Conservation (phyloP, 768 basidiomycete genomes). For the Asterophora parasitica region DNA sequence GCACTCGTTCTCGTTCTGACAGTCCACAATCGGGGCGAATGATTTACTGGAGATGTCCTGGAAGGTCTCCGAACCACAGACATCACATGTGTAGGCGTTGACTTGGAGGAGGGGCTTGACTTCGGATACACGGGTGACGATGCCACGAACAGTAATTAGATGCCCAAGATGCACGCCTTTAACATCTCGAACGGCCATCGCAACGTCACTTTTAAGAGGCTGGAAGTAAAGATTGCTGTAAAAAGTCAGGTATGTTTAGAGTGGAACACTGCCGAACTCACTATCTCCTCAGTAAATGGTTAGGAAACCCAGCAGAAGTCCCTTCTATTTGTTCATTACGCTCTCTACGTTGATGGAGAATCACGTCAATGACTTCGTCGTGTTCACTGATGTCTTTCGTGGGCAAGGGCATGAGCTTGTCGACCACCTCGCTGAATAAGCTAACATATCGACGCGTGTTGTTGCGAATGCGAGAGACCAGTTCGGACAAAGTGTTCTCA, state of each 20-base stretch:
- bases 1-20: slow-evolving; percentile 83
- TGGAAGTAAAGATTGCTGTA: slow-evolving; percentile 90
- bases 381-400: slow-evolving; percentile 87
- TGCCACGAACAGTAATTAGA: slow-evolving; percentile 94
- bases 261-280: slow-evolving; percentile 40
- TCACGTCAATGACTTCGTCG: slow-evolving; percentile 95
- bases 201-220: slow-evolving; percentile 69
- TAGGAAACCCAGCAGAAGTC: slow-evolving; percentile 76
- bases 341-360: slow-evolving; percentile 89
- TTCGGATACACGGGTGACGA: slow-evolving; percentile 97
- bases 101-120: slow-evolving; percentile 97
- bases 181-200: slow-evolving; percentile 90
- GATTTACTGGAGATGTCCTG: slow-evolving; percentile 93
- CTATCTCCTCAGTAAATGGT: slow-evolving; percentile 92
- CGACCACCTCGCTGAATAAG: slow-evolving; percentile 87
- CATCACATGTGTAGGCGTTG: slow-evolving; percentile 97
- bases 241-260: slow-evolving; percentile 10
- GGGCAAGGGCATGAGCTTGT: slow-evolving; percentile 83
- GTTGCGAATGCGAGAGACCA: slow-evolving; percentile 72
- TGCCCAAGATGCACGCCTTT: slow-evolving; percentile 83
- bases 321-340: slow-evolving; percentile 80
- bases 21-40: slow-evolving; percentile 85
- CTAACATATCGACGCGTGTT: slow-evolving; percentile 89
- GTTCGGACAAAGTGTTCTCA: slow-evolving; percentile 63
- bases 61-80: slow-evolving; percentile 97